Evolutionary conservation across 352 stramenopile genomes (phyloP).

Genomic region (Phytophthora tentaculata): DNA sequence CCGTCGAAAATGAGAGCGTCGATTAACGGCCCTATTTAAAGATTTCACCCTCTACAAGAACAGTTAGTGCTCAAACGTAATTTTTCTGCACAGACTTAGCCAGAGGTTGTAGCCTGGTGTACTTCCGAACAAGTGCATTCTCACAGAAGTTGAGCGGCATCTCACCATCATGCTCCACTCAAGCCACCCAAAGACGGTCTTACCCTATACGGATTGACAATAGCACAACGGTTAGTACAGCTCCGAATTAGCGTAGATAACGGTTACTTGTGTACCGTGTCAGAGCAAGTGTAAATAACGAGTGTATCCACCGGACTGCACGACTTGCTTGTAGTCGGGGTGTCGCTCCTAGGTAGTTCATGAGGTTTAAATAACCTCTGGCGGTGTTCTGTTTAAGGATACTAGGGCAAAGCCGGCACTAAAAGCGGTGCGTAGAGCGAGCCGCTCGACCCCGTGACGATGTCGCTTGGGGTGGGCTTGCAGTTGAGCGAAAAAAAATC

Average conservation of each 20-base stretch:
- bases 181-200: neutral
- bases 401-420: neutral
- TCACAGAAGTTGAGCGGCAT: neutral
- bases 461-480: neutral
- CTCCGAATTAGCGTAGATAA: neutral
- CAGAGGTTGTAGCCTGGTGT: neutral
- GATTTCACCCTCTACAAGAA: slow-evolving; percentile 1
- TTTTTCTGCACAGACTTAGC: neutral
- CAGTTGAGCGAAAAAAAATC: neutral
- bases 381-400: neutral
- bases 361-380: neutral
- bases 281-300: neutral
- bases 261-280: neutral
- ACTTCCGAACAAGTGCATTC: neutral
- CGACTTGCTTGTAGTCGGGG: neutral
- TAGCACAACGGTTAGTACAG: neutral
- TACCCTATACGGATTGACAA: neutral
- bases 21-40: neutral
- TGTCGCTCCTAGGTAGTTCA: neutral
- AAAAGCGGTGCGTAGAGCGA: neutral
- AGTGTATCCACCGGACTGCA: neutral
- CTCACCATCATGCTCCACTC: neutral
- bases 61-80: neutral
- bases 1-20: no score
- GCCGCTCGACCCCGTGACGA: neutral